Evolutionary conservation across 129 eudicot species (phyloP), one percentile per base, ranked within the genome.

Genomic region (Tagetes erecta): DNA sequence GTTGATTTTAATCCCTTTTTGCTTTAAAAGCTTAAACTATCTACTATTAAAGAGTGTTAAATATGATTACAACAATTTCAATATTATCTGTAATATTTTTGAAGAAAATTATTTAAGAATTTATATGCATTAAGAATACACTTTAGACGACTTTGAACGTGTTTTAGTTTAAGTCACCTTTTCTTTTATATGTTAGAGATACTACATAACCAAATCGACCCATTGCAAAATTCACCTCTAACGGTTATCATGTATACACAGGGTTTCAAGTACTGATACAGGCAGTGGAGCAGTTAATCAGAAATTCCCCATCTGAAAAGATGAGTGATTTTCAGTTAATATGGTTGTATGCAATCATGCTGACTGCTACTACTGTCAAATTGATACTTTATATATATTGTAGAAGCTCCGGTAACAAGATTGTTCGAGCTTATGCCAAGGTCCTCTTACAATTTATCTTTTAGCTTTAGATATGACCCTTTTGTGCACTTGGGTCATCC

Each of bases 401-500:
- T 64, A 79, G 86, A 80, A 88, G 90, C 75, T 88, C 95, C 9
- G 87, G 95, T 30, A 85, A 83, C 83, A 79, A 80, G 80, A 88
- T 88, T 42, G 95, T 88, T 70, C 83, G 95, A 63, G 95, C 95
- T 37, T 88, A 88, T 73, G 95, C 90, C 27, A 88, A 88, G 95
- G 95, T 85, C 45, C 69, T 4, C 30, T 35, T 37, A 55, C 10
- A 31, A 20, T 42, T 44, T 47, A 52, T 64, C 20, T 71, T 49
- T 49, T 44, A 69, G 33, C 27, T 68, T 58, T 77, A 14, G 13
- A 37, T 47, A 38, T 3, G 6, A 47, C 66, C 6, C 67, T 60
- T 60, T 60, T 35, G 44, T 11, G 30, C 67, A 36, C n/a, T 60
- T 60, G 67, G 41, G 41, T 4, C 30, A 6, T 27, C 42, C 57